Base-by-base conservation (phyloP, 345 rosid species). In the Eucalyptus marginata region DNA sequence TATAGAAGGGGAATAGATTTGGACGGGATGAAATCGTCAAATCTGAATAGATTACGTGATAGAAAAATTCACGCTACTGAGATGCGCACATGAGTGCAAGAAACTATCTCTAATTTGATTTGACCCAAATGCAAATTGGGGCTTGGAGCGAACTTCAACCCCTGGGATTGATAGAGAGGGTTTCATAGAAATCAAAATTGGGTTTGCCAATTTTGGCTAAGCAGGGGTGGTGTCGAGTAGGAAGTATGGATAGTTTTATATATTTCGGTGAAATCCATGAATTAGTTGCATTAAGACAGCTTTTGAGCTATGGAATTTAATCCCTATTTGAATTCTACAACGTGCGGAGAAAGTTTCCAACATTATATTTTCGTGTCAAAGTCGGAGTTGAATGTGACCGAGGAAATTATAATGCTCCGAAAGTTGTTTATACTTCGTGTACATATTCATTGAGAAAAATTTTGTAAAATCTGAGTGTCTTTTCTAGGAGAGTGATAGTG, bases 41-140 rank as follows among this genome's bases (percentile, higher is more conserved):
- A 10, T 14, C 9, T 64, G 1, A 4, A n/a, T n/a, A n/a, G 5
- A 64, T 7, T 2, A 2, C 10, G 2, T 7, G 40, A 16, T 64
- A 15, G 36, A n/a, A 3, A n/a, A n/a, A 1, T n/a, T 64, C 76
- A 64, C 8, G 3, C 18, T n/a, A 7, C 4, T n/a, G n/a, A 64
- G 5, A 64, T 13, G 14, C 0, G 1, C 31, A n/a, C 3, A 0
- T n/a, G 36, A 16, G 8, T 1, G 8, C 11, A n/a, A 15, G 7
- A 15, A n/a, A n/a, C 1, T 64, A n/a, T 5, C 18, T 64, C 76
- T 64, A 64, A 29, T n/a, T 64, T 27, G 36, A 15, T 64, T 14
- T n/a, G 36, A 13, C 40, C 17, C 36, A n/a, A n/a, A 64, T 4
- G 18, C 36, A 64, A 2, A 64, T 13, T 13, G 36, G 36, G 5